Percentiles rank a stretch among this genome's conserved stretches.
These are phyloP conservation scores for Colletotrichum sp. DNA, from an alignment of 2,329 filamentous ascomycete genomes.

Conservation along the genomic window DNA sequence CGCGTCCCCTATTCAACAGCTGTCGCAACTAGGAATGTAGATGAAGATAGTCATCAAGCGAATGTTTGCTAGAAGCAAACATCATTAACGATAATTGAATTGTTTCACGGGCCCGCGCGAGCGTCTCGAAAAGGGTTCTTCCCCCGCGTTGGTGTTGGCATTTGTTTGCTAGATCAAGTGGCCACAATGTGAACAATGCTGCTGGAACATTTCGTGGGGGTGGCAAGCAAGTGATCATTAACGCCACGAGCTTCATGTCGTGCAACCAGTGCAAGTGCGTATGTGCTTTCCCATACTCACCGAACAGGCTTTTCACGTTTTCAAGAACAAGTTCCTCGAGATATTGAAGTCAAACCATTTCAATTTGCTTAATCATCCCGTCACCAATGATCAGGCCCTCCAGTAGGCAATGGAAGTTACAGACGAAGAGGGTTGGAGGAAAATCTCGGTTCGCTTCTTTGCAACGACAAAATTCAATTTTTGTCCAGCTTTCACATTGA, in stretches of 20 bases:
- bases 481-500: background rate
- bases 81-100: background rate
- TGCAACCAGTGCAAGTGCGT: background rate
- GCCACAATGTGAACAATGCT: background rate
- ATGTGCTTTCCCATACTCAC: background rate
- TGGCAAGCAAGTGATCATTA: background rate
- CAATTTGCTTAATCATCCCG: accelerated
- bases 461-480: background rate
- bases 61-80: background rate
- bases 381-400: background rate
- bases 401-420: background rate
- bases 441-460: background rate
- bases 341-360: background rate
- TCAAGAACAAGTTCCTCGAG: background rate
- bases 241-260: background rate
- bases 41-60: background rate
- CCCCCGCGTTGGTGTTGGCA: background rate
- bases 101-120: background rate
- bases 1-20: background rate
- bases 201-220: background rate
- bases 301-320: background rate
- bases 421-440: background rate
- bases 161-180: background rate
- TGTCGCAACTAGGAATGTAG: background rate
- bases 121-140: background rate